Evolutionary conservation across 768 basidiomycete species (phyloP).

Genomic region (Tubosaeta sp.): DNA sequence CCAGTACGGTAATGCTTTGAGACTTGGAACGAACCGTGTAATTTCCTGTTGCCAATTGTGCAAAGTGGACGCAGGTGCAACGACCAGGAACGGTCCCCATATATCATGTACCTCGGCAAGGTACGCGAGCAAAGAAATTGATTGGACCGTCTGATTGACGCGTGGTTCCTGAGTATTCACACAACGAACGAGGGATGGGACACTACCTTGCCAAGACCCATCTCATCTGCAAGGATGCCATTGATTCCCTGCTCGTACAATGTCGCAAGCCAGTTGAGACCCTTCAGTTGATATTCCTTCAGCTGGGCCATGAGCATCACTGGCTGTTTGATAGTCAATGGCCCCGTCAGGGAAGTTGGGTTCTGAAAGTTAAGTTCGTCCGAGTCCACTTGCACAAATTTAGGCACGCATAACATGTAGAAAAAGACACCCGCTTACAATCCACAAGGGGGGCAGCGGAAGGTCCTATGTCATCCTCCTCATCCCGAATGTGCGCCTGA

Average conservation of each 20-base stretch:
- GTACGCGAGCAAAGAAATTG: constrained; percentile 92
- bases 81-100: constrained; percentile 98
- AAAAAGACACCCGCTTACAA: constrained; percentile 42
- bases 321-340: constrained; percentile 84
- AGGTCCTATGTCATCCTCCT: constrained; percentile 36
- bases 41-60: constrained; percentile 99
- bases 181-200: constrained; percentile 7
- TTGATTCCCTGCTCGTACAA: constrained; percentile 99
- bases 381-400: constrained; percentile 64
- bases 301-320: constrained; percentile 94
- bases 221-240: constrained; percentile 97
- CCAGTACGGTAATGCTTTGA: constrained; percentile 98
- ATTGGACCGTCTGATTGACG: constrained; percentile 80
- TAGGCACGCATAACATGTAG: constrained; percentile 1
- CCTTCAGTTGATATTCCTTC: constrained; percentile 98
- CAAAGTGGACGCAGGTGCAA: constrained; percentile 93
- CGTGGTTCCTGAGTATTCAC: not conserved
- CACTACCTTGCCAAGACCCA: constrained; percentile 87
- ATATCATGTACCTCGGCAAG: constrained; percentile 96
- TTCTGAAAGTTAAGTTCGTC: constrained; percentile 99
- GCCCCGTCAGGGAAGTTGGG: constrained; percentile 83
- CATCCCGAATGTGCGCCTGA: constrained; percentile 39
- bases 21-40: constrained; percentile 86
- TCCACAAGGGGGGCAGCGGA: constrained; percentile 58
- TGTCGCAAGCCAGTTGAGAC: constrained; percentile 95